A percentile compares a stretch with the other conserved stretches of the same genome.
phyloP scores from a whole-genome alignment of 495 filamentous ascomycete genomes.

The Tuber indicum region DNA sequence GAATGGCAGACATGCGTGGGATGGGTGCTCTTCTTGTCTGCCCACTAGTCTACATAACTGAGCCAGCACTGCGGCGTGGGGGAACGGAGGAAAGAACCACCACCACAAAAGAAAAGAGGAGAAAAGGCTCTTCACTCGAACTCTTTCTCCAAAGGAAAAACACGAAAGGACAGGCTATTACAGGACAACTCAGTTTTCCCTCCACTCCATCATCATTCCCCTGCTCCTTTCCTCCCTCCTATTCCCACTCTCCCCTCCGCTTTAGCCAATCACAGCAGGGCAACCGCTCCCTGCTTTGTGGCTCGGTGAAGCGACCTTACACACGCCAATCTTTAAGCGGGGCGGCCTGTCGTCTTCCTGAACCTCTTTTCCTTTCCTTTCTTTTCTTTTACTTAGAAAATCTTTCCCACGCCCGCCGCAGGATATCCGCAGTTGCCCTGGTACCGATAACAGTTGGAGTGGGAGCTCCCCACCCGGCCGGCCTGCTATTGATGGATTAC shows the following conservation, averaged over 20 bases:
- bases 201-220: neutral
- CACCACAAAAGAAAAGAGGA: constrained; percentile 20
- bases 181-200: constrained; percentile 24
- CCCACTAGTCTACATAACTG: constrained; percentile 16
- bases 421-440: constrained; percentile 68
- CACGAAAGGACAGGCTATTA: constrained; percentile 26
- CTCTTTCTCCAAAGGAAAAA: neutral
- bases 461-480: neutral
- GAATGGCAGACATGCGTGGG: constrained; percentile 31
- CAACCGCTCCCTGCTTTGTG: constrained; percentile 21
- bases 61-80: constrained; percentile 34
- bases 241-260: constrained; percentile 6
- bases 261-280: constrained; percentile 27
- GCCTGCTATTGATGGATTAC: neutral
- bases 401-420: constrained; percentile 67
- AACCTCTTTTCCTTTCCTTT: constrained; percentile 68
- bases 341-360: constrained; percentile 3
- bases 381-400: constrained; percentile 71
- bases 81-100: constrained; percentile 13
- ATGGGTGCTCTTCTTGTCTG: constrained; percentile 16
- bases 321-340: neutral
- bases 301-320: neutral
- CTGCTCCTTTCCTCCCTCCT: neutral
- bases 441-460: neutral
- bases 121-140: constrained; percentile 13